A percentile compares a stretch with the other conserved stretches of the same genome.
Evolutionary conservation across 805 yeast genomes (phyloP).

Genomic region (Suhomyces sp.): DNA sequence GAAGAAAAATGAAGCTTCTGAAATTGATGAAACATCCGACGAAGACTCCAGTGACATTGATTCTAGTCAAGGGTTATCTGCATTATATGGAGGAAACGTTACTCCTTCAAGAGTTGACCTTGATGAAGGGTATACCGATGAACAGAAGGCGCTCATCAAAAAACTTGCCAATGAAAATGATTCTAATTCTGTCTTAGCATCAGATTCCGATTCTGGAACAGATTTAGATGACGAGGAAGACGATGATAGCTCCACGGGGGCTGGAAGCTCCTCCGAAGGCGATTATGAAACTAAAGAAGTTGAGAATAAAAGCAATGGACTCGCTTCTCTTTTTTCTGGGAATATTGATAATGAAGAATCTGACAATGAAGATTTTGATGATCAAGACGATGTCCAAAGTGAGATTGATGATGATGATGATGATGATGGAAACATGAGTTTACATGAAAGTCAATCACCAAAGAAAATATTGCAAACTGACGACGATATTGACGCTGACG

Average conservation of each 20-base stretch:
- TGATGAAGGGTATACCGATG: constrained; percentile 30
- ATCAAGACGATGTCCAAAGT: constrained; percentile 10
- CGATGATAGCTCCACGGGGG: constrained; percentile 6
- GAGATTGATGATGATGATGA: constrained; percentile 10
- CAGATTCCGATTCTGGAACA: constrained; percentile 18
- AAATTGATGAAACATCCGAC: no score
- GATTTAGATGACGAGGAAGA: constrained; percentile 12
- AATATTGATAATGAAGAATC: constrained; percentile 18
- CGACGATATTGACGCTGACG: constrained; percentile 10
- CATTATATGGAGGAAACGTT: constrained; percentile 17
- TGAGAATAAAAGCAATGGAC: constrained; percentile 12
- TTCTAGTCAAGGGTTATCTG: constrained; percentile 21
- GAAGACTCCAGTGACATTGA: constrained; percentile 13
- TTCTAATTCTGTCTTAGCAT: constrained; percentile 19
- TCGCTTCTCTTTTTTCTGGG: constrained; percentile 5
- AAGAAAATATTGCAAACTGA: constrained; percentile 13
- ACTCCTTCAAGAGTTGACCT: constrained; percentile 1
- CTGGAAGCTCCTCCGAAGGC: no score
- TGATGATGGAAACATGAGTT: constrained; percentile 22
- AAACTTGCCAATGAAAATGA: constrained; percentile 12
- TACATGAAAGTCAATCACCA: no score
- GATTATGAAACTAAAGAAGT: no score
- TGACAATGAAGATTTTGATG: constrained; percentile 11
- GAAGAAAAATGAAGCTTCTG: no score
- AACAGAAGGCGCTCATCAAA: constrained; percentile 31